A percentile compares a stretch with the other conserved stretches of the same genome.
phyloP scores from a whole-genome alignment of 2,329 filamentous ascomycete species.

The Sporothrix humicola region DNA sequence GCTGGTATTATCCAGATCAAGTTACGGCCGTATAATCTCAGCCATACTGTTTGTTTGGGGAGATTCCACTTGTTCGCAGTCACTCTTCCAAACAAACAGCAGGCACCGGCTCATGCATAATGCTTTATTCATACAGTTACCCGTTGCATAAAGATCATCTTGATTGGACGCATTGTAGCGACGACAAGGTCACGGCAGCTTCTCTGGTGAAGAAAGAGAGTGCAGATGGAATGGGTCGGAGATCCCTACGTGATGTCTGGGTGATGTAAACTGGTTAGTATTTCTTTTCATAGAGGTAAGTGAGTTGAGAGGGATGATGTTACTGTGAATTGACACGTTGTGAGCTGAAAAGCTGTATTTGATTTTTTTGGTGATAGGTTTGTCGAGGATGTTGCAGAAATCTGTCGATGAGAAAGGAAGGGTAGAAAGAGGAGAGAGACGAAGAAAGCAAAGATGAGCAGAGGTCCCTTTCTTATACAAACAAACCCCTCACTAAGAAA shows the following conservation, averaged over 20 bases:
- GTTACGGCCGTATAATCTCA: slow-evolving; percentile 51
- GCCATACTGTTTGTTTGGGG: slow-evolving; percentile 38
- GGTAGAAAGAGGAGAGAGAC: background rate
- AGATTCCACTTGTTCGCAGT: background rate
- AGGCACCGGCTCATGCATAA: slow-evolving; percentile 39
- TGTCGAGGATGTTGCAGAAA: background rate
- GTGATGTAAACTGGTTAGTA: background rate
- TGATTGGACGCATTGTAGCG: slow-evolving; percentile 34
- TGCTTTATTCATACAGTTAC: slow-evolving; percentile 39
- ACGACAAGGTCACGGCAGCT: slow-evolving; percentile 31
- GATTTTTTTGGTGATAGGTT: background rate
- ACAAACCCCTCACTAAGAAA: slow-evolving; percentile 12
- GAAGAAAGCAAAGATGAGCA: too few species aligned
- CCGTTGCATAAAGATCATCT: slow-evolving; percentile 37
- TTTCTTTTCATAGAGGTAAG: too few species aligned
- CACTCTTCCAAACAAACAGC: slow-evolving; percentile 22
- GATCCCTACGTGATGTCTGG: slow-evolving; percentile 26
- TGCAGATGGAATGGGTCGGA: background rate
- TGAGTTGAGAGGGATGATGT: background rate
- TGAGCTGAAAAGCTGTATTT: background rate
- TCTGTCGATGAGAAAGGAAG: background rate
- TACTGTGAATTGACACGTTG: slow-evolving; percentile 8
- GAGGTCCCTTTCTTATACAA: background rate
- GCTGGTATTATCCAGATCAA: slow-evolving; percentile 54
- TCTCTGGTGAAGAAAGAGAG: slow-evolving; percentile 20